Evolutionary conservation across 768 basidiomycete genomes (phyloP), one percentile per base, ranked within the genome.

Genomic region (Suillus ampliporus): DNA sequence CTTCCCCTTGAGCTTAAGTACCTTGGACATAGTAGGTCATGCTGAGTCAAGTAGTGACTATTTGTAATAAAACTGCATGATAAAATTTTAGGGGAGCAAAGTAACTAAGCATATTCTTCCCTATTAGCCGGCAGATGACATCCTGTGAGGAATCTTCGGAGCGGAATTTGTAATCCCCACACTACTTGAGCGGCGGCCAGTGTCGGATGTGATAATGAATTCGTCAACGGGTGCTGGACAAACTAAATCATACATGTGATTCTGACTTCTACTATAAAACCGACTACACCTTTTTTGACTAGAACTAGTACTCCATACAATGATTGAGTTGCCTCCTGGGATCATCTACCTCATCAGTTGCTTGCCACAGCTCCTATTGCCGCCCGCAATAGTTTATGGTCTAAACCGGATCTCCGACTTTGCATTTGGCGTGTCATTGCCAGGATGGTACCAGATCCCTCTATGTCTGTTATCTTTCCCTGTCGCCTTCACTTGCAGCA

Each of bases 321-420:
- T 23, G 15, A 76, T 74, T 72, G 61, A 65, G n/a, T 67, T 78
- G 1, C 76, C 78, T 6, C 78, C 78, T 9, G 77, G 78, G 37
- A 66, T 75, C 44, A 61, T 68, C 17, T 74, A 72, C 53, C 54
- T 77, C 51, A 26, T 68, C 17, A 59, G 62, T 40, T 71, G 72
- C n/a, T 65, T 75, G 13, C 74, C 70, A 6, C 69, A 62, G 15
- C 46, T 76, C 5, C 9, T 63, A 9, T 37, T 68, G 35, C 67
- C 66, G 11, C 71, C 70, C 11, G 61, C 62, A 7, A 13, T 75
- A 8, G 57, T 57, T 5, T 66, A 67, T 52, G 65, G 65, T 34
- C 64, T 58, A 28, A 62, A 64, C 15, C 64, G 53, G 21, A 35
- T 74, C 11, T 63, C 56, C 53, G 23, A 44, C 26, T 28, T 65